phyloP scores from a whole-genome alignment of 2,329 filamentous ascomycete species.

The Pseudogymnoascus sp. region DNA sequence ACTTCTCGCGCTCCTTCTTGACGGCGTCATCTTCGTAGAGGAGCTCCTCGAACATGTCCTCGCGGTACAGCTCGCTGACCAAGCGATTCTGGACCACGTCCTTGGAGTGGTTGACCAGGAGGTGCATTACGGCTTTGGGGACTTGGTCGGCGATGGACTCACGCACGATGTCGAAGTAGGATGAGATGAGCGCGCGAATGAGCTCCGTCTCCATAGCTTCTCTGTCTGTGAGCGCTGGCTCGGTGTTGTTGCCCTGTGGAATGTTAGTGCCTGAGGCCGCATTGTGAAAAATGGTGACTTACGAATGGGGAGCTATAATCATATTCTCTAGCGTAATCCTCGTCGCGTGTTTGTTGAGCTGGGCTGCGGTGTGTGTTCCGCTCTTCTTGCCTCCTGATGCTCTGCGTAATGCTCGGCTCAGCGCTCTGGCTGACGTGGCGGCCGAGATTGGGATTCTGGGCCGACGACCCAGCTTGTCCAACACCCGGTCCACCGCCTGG shows the following conservation, averaged over 20 bases:
- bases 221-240: conserved; percentile 86
- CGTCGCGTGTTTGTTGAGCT: conserved; percentile 43
- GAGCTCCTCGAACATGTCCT: conserved; percentile 81
- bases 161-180: conserved; percentile 98
- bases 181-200: conserved; percentile 91
- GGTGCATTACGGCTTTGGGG: conserved; percentile 97
- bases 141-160: conserved; percentile 99
- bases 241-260: conserved; percentile 51
- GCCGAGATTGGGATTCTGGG: conserved; percentile 32
- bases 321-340: conserved; percentile 31
- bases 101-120: conserved; percentile 96
- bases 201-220: conserved; percentile 97
- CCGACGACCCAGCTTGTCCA: conserved; percentile 30
- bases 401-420: conserved; percentile 78
- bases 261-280: conserved; percentile 16
- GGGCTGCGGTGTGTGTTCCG: conserved; percentile 33
- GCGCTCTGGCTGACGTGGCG: conserved; percentile 71
- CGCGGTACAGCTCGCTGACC: conserved; percentile 92
- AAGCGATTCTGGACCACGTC: conserved; percentile 96
- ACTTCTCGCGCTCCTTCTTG: conserved; percentile 97
- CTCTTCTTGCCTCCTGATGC: conserved; percentile 65
- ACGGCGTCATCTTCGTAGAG: conserved; percentile 96
- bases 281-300: conserved; percentile 28
- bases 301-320: conserved; percentile 41
- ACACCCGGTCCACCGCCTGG: conserved; percentile 34